phyloP scores from a whole-genome alignment of 2,329 filamentous ascomycete species.

The Fusarium kyushuense region DNA sequence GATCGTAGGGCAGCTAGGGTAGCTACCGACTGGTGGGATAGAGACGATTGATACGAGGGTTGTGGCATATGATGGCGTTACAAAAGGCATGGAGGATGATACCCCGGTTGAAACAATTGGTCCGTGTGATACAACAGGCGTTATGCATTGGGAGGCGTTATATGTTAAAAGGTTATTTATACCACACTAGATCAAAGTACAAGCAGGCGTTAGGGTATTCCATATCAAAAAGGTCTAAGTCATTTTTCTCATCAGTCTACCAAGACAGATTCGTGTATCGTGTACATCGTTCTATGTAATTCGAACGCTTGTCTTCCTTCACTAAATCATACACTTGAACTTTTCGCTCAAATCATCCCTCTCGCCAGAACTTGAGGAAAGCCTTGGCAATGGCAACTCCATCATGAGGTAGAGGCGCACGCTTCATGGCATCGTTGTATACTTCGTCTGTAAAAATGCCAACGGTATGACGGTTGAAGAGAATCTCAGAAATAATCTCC shows the following conservation, averaged over 20 bases:
- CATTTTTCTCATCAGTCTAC: constrained; percentile 16
- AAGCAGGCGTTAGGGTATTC: not conserved
- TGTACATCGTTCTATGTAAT: constrained; percentile 9
- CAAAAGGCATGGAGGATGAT: constrained; percentile 25
- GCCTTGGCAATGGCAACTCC: constrained; percentile 79
- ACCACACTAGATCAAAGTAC: not conserved
- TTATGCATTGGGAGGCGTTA: constrained; percentile 37
- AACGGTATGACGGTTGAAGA: constrained; percentile 66
- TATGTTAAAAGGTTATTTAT: constrained; percentile 7
- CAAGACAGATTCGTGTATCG: constrained; percentile 14
- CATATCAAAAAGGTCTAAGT: not conserved
- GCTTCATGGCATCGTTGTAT: constrained; percentile 75
- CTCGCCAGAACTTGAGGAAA: constrained; percentile 81
- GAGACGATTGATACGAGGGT: constrained; percentile 22
- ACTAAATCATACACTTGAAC: not conserved
- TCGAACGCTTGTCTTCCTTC: constrained; percentile 15
- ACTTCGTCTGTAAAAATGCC: constrained; percentile 78
- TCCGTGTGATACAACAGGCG: constrained; percentile 4
- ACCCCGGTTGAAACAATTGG: constrained; percentile 33
- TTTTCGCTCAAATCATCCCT: constrained; percentile 52
- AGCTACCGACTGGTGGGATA: constrained; percentile 51
- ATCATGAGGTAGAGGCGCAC: constrained; percentile 78
- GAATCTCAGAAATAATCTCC: constrained; percentile 55
- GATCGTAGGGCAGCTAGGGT: constrained; percentile 28
- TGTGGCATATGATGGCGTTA: not conserved